Conservation (phyloP, 257 asterid species). For the Capsicum rhomboideum region DNA sequence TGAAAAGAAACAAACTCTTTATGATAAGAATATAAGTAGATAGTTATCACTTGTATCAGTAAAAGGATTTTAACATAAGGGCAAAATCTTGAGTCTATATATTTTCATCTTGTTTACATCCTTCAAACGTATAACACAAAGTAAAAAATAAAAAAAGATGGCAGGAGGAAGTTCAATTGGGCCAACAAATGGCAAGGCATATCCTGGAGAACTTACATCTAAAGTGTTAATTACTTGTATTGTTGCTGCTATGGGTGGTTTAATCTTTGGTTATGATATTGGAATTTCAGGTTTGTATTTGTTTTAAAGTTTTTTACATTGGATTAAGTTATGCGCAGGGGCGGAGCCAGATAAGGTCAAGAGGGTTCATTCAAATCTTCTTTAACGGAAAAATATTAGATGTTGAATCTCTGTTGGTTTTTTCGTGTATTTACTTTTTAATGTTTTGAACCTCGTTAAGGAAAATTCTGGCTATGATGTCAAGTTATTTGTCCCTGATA, state of each 20-base stretch:
- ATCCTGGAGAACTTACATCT: constrained; percentile 46
- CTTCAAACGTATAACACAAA: neutral
- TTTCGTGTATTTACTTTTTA: too few relatives aligned
- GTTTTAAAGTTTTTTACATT: fast-evolving
- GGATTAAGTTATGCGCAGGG: too few relatives aligned
- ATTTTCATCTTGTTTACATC: neutral
- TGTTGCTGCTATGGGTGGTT: constrained; percentile 88
- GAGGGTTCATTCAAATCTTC: too few relatives aligned
- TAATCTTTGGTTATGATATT: constrained; percentile 77
- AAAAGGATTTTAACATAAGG: neutral
- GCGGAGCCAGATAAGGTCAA: too few relatives aligned
- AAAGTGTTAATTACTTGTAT: constrained; percentile 56
- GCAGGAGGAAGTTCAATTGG: neutral
- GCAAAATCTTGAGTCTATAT: neutral
- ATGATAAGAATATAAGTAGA: neutral
- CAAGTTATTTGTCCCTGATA: too few relatives aligned
- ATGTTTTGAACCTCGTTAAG: too few relatives aligned
- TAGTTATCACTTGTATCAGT: too few relatives aligned
- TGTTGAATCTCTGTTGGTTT: too few relatives aligned
- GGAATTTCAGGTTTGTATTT: constrained; percentile 65
- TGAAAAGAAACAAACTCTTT: neutral
- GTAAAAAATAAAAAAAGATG: neutral
- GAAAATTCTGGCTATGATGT: too few relatives aligned
- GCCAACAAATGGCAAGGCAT: neutral
- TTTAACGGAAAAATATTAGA: too few relatives aligned